Evolutionary conservation across 805 yeast genomes (phyloP).

Genomic region (Starmerella tilneyi): DNA sequence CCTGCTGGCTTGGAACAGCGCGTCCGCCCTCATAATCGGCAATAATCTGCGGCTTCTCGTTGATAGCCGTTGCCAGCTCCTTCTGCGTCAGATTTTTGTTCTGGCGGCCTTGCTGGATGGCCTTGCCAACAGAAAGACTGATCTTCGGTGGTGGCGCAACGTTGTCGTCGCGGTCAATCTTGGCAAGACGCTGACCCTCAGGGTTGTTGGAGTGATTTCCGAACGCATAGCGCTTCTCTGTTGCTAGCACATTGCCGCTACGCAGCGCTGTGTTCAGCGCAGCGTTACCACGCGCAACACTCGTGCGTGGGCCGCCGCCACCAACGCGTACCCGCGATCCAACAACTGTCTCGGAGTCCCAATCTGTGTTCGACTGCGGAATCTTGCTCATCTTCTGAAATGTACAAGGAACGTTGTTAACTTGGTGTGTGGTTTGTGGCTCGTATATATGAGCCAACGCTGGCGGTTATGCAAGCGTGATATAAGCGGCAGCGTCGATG

Average conservation of each 20-base stretch:
- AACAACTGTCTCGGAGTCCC: conserved; percentile 85
- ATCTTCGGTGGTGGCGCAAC: conserved; percentile 87
- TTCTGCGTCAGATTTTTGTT: conserved; percentile 87
- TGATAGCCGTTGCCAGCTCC: conserved; percentile 89
- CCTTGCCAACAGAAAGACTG: conserved; percentile 74
- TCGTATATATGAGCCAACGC: not conserved
- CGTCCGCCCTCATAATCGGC: conserved; percentile 96
- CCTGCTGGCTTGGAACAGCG: conserved; percentile 92
- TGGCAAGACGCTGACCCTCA: conserved; percentile 92
- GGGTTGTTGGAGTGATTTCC: conserved; percentile 53
- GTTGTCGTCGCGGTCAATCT: conserved; percentile 85
- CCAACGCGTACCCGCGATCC: conserved; percentile 85
- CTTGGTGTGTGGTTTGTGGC: not conserved
- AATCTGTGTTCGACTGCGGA: conserved; percentile 41
- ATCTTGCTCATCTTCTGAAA: conserved; percentile 22
- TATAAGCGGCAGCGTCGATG: conserved; percentile 13
- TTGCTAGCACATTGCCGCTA: conserved; percentile 75
- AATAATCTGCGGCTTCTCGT: conserved; percentile 90
- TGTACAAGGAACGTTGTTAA: not conserved
- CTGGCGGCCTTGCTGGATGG: conserved; percentile 73
- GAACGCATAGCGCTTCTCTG: conserved; percentile 82
- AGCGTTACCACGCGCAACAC: conserved; percentile 66
- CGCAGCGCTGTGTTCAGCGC: conserved; percentile 91
- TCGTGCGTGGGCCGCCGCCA: conserved; percentile 69
- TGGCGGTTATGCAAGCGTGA: conserved; percentile 5